These are phyloP conservation scores for Ceriops zippeliana DNA, from an alignment of 345 rosid species.

Conservation along the genomic window DNA sequence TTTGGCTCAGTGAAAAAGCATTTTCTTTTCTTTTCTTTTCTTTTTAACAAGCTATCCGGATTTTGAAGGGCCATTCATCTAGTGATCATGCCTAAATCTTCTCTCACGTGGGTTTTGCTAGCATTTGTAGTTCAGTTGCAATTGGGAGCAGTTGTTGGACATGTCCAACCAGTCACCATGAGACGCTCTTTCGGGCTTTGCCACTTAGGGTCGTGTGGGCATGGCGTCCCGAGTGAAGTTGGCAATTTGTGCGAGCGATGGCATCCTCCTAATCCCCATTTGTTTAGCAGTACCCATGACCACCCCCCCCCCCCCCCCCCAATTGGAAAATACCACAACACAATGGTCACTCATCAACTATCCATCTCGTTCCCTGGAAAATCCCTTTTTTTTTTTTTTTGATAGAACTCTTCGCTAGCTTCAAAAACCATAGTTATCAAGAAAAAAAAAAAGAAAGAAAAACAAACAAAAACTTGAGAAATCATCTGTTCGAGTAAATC, in stretches of 20 bases:
- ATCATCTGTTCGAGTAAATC: not conserved
- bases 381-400: too few relatives aligned
- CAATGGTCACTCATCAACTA: too few relatives aligned
- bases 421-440: not conserved
- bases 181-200: too few relatives aligned
- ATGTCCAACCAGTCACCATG: not conserved
- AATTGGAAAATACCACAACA: too few relatives aligned
- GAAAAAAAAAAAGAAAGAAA: not conserved
- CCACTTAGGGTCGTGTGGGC: conserved; percentile 29
- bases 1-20: conserved; percentile 14
- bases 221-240: conserved; percentile 21
- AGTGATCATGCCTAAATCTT: not conserved
- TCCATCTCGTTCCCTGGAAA: not conserved
- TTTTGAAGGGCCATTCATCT: conserved; percentile 22
- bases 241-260: not conserved
- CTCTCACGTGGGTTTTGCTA: conserved; percentile 1
- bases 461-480: too few relatives aligned
- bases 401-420: too few relatives aligned
- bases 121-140: not conserved
- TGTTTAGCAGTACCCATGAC: too few relatives aligned
- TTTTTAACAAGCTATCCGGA: conserved; percentile 9
- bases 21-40: not conserved
- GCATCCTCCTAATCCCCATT: not conserved
- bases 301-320: too few relatives aligned
- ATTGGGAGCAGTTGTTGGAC: not conserved